These are phyloP conservation scores for Rhodotorula glutinis DNA, from an alignment of 1,284 basidiomycete species.

Conservation along the genomic window DNA sequence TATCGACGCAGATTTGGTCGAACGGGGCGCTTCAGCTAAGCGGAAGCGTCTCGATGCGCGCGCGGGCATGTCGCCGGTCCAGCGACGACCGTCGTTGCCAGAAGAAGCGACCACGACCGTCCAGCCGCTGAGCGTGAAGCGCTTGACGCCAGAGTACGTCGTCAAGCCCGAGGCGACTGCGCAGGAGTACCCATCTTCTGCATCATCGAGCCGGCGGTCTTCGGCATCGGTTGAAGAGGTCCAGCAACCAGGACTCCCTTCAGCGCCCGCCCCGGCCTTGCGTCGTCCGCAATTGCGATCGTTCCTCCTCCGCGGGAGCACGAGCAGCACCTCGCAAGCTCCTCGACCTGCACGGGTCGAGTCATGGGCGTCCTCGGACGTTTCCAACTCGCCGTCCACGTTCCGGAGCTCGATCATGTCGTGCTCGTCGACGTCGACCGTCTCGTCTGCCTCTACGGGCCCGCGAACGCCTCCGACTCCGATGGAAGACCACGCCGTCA, in stretches of 20 bases:
- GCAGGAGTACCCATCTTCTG: background rate
- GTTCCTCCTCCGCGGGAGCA: background rate
- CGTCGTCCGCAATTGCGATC: background rate
- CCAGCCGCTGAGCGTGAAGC: background rate
- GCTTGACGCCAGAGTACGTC: background rate
- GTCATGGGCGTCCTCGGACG: background rate
- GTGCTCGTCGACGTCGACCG: constrained; percentile 5
- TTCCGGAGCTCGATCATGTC: constrained; percentile 2
- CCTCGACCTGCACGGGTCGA: background rate
- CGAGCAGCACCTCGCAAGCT: background rate
- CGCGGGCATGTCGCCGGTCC: background rate
- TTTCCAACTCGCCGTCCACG: background rate
- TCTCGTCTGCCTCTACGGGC: constrained; percentile 12
- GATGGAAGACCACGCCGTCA: background rate
- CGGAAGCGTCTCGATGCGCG: background rate
- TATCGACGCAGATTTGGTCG: background rate
- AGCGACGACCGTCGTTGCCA: too few relatives aligned
- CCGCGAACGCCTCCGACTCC: constrained; percentile 10
- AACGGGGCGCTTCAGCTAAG: background rate
- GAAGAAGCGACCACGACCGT: too few relatives aligned
- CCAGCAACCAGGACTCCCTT: background rate
- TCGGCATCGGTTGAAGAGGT: background rate
- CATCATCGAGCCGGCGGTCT: too few relatives aligned
- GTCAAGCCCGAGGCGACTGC: background rate
- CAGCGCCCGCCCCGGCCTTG: background rate